phyloP scores from a whole-genome alignment of 2,329 filamentous ascomycete genomes.

The Byssothecium circinans region DNA sequence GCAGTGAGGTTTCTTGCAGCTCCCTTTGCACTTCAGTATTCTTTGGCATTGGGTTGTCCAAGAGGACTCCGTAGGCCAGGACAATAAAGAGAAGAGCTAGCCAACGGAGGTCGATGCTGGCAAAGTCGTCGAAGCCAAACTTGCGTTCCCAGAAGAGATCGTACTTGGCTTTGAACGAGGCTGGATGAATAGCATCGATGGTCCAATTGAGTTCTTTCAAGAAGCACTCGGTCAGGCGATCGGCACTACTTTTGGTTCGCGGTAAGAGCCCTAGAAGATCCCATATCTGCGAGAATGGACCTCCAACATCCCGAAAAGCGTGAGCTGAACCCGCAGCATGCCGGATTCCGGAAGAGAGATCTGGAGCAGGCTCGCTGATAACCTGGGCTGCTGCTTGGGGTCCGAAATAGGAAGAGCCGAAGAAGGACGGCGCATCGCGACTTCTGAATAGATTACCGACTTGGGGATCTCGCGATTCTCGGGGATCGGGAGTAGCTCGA shows the following conservation, averaged over 20 bases:
- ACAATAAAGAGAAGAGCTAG: conserved; percentile 48
- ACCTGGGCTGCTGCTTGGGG: conserved; percentile 23
- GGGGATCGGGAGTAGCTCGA: not conserved
- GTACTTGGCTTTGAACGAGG: conserved; percentile 41
- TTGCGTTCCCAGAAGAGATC: conserved; percentile 45
- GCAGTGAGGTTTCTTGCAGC: conserved; percentile 44
- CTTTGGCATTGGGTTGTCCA: conserved; percentile 38
- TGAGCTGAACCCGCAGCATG: conserved; percentile 20
- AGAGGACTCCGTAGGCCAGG: conserved; percentile 43
- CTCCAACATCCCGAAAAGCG: conserved; percentile 32
- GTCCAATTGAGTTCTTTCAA: conserved; percentile 43
- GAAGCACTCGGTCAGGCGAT: conserved; percentile 40
- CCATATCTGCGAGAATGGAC: conserved; percentile 45
- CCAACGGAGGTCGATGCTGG: conserved; percentile 47
- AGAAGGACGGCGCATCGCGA: conserved; percentile 21
- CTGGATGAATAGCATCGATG: conserved; percentile 42
- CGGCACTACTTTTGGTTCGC: conserved; percentile 42
- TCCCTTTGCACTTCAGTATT: conserved; percentile 42
- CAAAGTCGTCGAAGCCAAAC: conserved; percentile 46
- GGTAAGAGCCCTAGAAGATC: conserved; percentile 46
- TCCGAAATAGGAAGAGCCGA: conserved; percentile 23
- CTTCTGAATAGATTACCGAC: conserved; percentile 21
- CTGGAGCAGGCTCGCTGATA: conserved; percentile 20
- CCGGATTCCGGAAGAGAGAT: conserved; percentile 19
- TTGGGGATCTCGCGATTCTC: conserved; percentile 8